These are phyloP conservation scores for Wallacemonas sp. DNA, from an alignment of 208 protist genomes.

Conservation along the genomic window DNA sequence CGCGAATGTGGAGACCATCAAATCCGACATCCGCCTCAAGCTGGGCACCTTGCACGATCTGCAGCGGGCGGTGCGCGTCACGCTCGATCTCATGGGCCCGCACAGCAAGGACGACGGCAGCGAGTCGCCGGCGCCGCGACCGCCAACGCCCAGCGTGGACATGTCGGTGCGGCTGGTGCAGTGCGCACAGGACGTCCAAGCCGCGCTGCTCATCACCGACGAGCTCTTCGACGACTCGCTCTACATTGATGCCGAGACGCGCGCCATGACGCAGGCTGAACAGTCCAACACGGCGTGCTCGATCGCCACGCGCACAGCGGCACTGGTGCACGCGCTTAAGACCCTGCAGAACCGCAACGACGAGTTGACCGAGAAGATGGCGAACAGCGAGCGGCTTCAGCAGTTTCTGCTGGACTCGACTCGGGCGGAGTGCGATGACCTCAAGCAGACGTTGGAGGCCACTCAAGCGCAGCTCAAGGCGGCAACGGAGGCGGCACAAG, in stretches of 20 bases:
- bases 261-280: not conserved
- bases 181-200: conserved; percentile 34
- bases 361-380: conserved; percentile 17
- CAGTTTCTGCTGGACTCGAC: conserved; percentile 39
- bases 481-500: too few species aligned
- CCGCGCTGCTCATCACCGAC: conserved; percentile 26
- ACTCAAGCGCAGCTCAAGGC: conserved; percentile 26
- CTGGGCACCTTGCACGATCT: conserved; percentile 24
- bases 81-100: conserved; percentile 23
- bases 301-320: conserved; percentile 21
- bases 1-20: conserved; percentile 2
- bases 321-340: conserved; percentile 24
- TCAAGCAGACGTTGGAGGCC: conserved; percentile 22
- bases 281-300: not conserved
- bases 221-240: conserved; percentile 16
- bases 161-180: conserved; percentile 38
- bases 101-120: conserved; percentile 21
- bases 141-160: not conserved
- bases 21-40: conserved; percentile 1
- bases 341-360: conserved; percentile 26
- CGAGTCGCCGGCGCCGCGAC: not conserved
- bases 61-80: conserved; percentile 27
- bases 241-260: conserved; percentile 16
- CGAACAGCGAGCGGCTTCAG: conserved; percentile 31
- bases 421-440: conserved; percentile 25